Evolutionary conservation across 805 yeast genomes (phyloP).

Genomic region (Starmerella geochares): DNA sequence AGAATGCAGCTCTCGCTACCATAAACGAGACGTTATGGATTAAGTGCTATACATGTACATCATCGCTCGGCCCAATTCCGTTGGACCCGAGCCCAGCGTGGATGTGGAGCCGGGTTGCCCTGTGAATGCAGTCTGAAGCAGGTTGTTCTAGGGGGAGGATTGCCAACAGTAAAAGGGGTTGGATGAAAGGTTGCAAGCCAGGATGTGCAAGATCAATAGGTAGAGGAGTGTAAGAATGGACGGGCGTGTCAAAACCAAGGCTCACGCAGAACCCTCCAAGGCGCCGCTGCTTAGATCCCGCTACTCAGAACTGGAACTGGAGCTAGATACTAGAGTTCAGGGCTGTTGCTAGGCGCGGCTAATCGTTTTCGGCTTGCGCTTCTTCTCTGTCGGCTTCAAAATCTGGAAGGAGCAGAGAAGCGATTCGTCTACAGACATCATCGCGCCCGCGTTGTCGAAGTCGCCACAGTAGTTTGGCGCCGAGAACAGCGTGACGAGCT

Average conservation of each 20-base stretch:
- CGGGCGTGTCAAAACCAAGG: background rate
- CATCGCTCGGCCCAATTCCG: slow-evolving; percentile 1
- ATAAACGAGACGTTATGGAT: background rate
- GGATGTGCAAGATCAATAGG: background rate
- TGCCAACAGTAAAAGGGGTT: background rate
- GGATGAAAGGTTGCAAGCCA: background rate
- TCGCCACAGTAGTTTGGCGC: slow-evolving; percentile 99
- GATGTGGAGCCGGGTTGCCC: background rate
- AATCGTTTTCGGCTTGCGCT: slow-evolving; percentile 42
- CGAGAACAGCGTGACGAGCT: slow-evolving; percentile 84
- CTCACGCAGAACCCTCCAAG: background rate
- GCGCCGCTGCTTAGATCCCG: background rate
- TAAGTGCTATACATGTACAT: slow-evolving; percentile 9
- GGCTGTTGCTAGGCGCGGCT: background rate
- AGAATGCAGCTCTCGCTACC: background rate
- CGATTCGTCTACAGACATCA: slow-evolving; percentile 98
- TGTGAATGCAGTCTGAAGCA: background rate
- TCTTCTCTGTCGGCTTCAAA: slow-evolving; percentile 95
- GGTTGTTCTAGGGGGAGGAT: background rate
- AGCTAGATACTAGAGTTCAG: background rate
- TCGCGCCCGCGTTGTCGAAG: slow-evolving; percentile 97
- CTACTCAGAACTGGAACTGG: background rate
- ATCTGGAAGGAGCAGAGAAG: slow-evolving; percentile 84
- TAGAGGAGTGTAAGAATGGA: background rate
- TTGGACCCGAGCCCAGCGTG: background rate